Evolutionary conservation across 2,329 filamentous ascomycete genomes (phyloP).

Genomic region (Cryphonectria japonica): DNA sequence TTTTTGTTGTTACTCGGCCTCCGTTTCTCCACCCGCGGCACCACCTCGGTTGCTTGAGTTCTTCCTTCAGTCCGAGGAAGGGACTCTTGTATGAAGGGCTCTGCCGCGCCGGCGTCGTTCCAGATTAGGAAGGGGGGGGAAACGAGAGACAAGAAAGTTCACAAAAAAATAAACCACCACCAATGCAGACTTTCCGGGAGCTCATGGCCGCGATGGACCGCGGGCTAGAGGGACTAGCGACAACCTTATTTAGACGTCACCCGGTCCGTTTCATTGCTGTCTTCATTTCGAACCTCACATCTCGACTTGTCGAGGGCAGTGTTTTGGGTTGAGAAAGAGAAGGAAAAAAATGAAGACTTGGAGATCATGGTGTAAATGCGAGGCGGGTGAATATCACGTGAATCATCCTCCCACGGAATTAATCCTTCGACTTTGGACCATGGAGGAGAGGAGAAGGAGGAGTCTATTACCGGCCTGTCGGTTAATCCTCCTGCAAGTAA

Average conservation of each 20-base stretch:
- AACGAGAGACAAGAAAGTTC: not conserved
- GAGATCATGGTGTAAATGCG: not conserved
- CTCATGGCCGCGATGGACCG: slow-evolving; percentile 23
- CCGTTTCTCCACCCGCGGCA: slow-evolving; percentile 2
- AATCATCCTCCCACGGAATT: not conserved
- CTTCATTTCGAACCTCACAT: not conserved
- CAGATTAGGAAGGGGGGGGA: not conserved
- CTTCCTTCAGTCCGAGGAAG: not conserved
- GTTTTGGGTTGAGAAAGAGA: not conserved
- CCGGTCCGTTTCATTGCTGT: slow-evolving; percentile 2
- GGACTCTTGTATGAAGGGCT: not conserved
- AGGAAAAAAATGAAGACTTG: not conserved
- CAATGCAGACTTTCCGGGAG: slow-evolving; percentile 25
- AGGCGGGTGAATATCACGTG: not conserved
- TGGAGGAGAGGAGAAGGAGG: not conserved
- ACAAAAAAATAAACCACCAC: not conserved
- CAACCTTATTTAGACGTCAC: slow-evolving; percentile 30
- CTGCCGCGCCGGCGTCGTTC: not conserved
- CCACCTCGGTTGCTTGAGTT: slow-evolving; percentile 6
- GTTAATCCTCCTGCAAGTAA: slow-evolving; percentile 1
- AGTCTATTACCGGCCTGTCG: not conserved
- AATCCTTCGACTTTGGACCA: not conserved
- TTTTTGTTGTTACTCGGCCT: too few species aligned
- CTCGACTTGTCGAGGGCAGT: not conserved
- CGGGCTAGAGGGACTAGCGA: slow-evolving; percentile 22